Base-by-base conservation (phyloP, 83 land plant species). In the Isoetes engelmannii region DNA sequence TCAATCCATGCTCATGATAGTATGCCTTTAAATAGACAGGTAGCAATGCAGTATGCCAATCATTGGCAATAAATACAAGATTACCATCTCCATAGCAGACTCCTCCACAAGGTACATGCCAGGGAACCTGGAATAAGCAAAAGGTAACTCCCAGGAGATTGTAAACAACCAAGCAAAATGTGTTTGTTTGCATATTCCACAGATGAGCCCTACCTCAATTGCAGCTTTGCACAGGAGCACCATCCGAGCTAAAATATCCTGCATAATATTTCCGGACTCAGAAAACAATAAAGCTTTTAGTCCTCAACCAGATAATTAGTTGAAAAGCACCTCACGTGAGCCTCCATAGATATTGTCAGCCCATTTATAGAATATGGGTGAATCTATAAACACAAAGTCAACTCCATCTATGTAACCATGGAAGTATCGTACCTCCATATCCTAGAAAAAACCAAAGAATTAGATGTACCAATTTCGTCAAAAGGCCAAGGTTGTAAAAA, bases 81-180 rank as follows among this genome's bases (percentile, higher is more conserved):
- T 94, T 94, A 42, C 97, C 97, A 84, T 94, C 99, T 68, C 99
- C 99, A 75, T 94, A 94, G 70, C 88, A 84, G 45, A 86, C 84
- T 43, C 99, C 99, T 58, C 99, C 99, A 78, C 99, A 94, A 57
- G 98, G 98, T 8, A 93, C 92, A 79, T 83, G 75, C 98, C 98
- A 93, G 65, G 97, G 92, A 69, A 86, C 84, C 99, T 94, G 69
- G 37, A 28, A 28, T 28, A 28, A 28, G 37, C 37, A 28, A 28
- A 28, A 28, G 37, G 37, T 28, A 28, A 28, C 37, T 28, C 37
- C 37, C 37, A 28, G 37, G 37, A 28, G 37, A 28, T 0, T 28
- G 37, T 28, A 28, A 28, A 28, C 0, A 28, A 2, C 37, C 37
- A 28, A 28, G 2, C 37, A 28, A 28, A 28, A 28, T 28, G 37